A percentile compares a stretch with the other conserved stretches of the same genome.
Evolutionary conservation across 2,329 filamentous ascomycete genomes (phyloP).

Genomic region (Dactylellina drechsleri): DNA sequence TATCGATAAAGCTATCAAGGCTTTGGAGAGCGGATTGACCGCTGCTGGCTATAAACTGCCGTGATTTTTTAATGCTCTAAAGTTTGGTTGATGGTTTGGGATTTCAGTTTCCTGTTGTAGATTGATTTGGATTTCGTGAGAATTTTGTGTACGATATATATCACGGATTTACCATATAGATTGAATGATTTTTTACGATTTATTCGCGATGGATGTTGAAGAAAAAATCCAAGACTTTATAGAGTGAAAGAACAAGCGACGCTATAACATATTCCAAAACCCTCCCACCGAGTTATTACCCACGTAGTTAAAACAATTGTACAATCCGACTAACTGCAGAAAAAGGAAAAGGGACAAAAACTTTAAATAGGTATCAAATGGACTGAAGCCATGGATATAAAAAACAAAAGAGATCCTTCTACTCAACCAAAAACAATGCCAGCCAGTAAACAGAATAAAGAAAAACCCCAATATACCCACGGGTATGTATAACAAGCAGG

Average conservation of each 20-base stretch:
- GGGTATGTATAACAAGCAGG: too few relatives aligned
- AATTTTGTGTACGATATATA: too few relatives aligned
- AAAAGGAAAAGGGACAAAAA: neutral
- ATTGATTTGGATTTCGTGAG: too few relatives aligned
- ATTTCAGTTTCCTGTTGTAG: too few relatives aligned
- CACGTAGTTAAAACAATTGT: too few relatives aligned
- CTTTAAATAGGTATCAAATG: neutral
- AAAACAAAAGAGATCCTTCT: neutral
- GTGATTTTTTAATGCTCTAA: conserved; percentile 52
- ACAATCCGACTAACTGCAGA: too few relatives aligned
- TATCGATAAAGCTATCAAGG: conserved; percentile 83
- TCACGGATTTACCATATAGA: neutral
- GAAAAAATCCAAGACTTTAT: too few relatives aligned
- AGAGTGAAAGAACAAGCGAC: neutral
- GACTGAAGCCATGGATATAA: neutral
- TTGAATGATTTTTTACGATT: neutral
- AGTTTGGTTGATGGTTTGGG: neutral
- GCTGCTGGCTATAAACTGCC: conserved; percentile 74
- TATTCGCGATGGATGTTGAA: neutral
- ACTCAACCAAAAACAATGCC: neutral
- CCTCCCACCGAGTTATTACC: neutral
- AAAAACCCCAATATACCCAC: too few relatives aligned
- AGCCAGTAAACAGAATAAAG: neutral
- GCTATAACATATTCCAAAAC: neutral
- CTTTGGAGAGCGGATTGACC: conserved; percentile 76